Conservation (phyloP, 2,329 filamentous ascomycete species). For the Botrytis fabae region DNA sequence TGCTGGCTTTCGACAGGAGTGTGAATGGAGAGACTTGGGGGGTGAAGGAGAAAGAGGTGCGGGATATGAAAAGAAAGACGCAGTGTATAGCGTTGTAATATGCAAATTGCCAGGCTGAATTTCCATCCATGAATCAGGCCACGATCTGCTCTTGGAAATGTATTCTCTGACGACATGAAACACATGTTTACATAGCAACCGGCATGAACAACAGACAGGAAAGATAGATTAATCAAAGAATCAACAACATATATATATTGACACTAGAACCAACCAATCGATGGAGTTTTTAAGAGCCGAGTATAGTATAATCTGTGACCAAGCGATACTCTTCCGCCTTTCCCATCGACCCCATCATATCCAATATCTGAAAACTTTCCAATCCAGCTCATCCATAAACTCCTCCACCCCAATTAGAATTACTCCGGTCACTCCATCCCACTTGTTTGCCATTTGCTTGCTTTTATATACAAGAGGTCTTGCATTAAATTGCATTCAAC, state of each 20-base stretch:
- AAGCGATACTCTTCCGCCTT: background rate
- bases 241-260: background rate
- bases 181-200: background rate
- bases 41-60: background rate
- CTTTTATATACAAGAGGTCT: conserved; percentile 1
- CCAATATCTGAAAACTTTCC: background rate
- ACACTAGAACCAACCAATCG: background rate
- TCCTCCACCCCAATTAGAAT: background rate
- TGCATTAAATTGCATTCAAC: background rate
- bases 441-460: background rate
- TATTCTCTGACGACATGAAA: background rate
- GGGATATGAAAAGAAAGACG: background rate
- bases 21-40: background rate
- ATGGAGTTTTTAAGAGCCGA: background rate
- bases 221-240: background rate
- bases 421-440: background rate
- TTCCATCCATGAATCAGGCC: background rate
- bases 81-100: background rate
- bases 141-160: background rate
- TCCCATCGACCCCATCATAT: background rate
- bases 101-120: background rate
- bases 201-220: background rate
- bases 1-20: background rate
- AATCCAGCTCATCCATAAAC: background rate
- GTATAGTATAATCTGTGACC: background rate